Base-by-base conservation (phyloP, 2,329 filamentous ascomycete species). In the Sclerotinia sclerotiorum region DNA sequence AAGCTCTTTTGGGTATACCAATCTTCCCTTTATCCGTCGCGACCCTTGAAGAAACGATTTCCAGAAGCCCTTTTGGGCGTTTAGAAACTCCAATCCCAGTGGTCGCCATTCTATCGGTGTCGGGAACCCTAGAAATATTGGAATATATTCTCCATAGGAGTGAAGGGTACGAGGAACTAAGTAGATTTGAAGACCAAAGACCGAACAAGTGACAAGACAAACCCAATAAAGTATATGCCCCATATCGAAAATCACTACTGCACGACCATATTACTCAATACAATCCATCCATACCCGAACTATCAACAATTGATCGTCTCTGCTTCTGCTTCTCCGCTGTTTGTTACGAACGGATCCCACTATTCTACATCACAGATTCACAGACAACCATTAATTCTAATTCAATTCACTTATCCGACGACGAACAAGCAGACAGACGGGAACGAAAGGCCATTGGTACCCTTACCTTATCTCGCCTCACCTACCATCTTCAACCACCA, bases 221-320 rank as follows among this genome's bases (percentile, higher is more conserved):
- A 17, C 32, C 55, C 55, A 57, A 57, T 57, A 24, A 57, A 57
- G 32, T 17, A 57, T 57, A 42, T 39, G 32, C 55, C 32, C 55
- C 32, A 57, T 57, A 57, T 57, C 55, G 15, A 51, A n/a, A 51
- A 51, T 57, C n/a, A 57, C 35, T 57, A 57, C 55, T 57, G 55
- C 35, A 57, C 35, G 55, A 42, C n/a, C 32, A 32, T 24, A 24
- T 39, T 57, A 42, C 55, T 42, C 55, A 42, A 42, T 57, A 39
- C 21, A 17, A 42, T 15, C 32, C 35, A 21, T 13, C 32, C n/a
- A 13, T 39, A n/a, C 35, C 5, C 21, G 11, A 15, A 15, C 6
- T 5, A 42, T 57, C 55, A 42, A 39, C 32, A 57, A 19, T 15
- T 48, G 46, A 42, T n/a, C 35, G 29, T 42, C 32, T 42, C 32